Conservation (phyloP, 495 filamentous ascomycete species). For the Tuber borchii region DNA sequence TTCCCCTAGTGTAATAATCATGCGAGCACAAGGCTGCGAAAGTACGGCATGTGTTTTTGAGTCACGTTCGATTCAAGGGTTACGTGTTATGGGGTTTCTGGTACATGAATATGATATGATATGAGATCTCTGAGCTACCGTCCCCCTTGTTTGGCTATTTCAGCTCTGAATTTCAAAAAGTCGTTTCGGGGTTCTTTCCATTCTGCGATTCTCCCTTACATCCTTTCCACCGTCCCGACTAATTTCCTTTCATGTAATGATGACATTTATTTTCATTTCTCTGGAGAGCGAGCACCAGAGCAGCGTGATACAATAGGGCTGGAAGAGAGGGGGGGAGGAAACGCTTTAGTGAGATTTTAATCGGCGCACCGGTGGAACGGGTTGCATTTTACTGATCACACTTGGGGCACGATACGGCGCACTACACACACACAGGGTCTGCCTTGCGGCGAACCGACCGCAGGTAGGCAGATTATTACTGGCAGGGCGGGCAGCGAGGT, state of each 20-base stretch:
- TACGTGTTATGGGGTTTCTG: slow-evolving; percentile 3
- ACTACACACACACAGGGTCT: neutral
- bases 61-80: neutral
- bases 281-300: neutral
- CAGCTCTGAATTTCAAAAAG: neutral
- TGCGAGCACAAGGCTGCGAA: neutral
- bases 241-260: neutral
- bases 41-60: slow-evolving; percentile 1
- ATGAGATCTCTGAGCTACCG: neutral
- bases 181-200: neutral
- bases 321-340: neutral
- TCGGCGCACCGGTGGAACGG: neutral
- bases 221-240: neutral
- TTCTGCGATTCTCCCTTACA: neutral
- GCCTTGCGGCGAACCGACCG: neutral
- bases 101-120: neutral
- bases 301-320: neutral
- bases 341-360: neutral
- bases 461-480: slow-evolving; percentile 2
- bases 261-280: neutral
- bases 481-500: neutral
- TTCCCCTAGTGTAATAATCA: neutral
- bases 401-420: neutral
- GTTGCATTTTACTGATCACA: neutral
- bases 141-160: neutral